Evolutionary conservation across 2,329 filamentous ascomycete genomes (phyloP).

Genomic region (Xylaria digitata): DNA sequence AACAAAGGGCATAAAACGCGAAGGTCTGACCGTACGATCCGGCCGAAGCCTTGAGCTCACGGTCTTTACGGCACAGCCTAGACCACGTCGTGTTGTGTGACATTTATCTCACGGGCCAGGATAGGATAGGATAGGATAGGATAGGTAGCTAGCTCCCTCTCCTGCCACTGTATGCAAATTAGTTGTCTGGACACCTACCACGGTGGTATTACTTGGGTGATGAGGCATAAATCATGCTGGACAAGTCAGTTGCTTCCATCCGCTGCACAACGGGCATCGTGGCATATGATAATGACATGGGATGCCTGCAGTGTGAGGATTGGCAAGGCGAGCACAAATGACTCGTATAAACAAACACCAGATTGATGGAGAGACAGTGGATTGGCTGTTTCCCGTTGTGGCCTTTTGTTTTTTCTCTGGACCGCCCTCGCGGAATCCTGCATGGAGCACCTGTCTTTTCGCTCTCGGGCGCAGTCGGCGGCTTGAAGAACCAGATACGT

Average conservation of each 20-base stretch:
- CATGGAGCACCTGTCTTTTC: slow-evolving; percentile 1
- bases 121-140: background rate
- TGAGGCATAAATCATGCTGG: background rate
- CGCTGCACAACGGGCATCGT: background rate
- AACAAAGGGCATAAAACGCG: slow-evolving; percentile 8
- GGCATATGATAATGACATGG: slow-evolving; percentile 11
- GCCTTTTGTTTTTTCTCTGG: background rate
- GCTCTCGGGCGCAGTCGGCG: background rate
- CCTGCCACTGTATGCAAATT: slow-evolving; percentile 2
- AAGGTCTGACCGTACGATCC: slow-evolving; percentile 16
- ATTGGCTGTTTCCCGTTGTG: slow-evolving; percentile 12
- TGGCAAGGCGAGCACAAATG: slow-evolving; percentile 8
- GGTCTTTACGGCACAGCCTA: background rate
- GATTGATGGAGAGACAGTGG: background rate
- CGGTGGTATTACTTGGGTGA: slow-evolving; percentile 11
- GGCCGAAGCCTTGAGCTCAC: background rate
- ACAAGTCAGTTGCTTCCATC: slow-evolving; percentile 4
- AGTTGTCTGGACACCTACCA: background rate
- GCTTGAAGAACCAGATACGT: background rate
- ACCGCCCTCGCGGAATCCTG: slow-evolving; percentile 6
- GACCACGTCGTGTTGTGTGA: slow-evolving; percentile 19
- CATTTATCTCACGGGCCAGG: slow-evolving; percentile 7
- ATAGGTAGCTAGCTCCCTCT: background rate
- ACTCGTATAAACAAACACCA: slow-evolving; percentile 2
- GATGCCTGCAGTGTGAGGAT: slow-evolving; percentile 10